These are phyloP conservation scores for Vanrija sp. DNA, from an alignment of 1,284 basidiomycete species.

Conservation along the genomic window DNA sequence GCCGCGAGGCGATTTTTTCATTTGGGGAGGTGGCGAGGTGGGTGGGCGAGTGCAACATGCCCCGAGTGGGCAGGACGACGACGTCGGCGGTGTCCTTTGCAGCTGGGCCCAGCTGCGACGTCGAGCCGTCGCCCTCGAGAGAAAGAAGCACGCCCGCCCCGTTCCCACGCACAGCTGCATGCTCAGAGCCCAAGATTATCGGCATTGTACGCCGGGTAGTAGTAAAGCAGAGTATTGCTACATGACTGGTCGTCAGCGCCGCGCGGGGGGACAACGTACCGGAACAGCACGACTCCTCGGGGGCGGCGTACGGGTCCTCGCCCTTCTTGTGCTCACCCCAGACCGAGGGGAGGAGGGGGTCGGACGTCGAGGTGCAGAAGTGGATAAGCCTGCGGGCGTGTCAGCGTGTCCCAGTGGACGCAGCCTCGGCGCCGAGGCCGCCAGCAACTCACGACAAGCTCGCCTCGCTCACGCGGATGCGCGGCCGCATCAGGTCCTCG, in stretches of 20 bases:
- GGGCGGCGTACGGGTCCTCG: constrained; percentile 83
- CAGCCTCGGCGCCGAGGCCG: neutral
- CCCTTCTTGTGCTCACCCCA: constrained; percentile 89
- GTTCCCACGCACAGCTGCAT: no score
- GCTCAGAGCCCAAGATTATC: neutral
- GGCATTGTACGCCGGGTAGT: neutral
- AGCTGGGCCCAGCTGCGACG: no score
- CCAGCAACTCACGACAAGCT: constrained; percentile 68
- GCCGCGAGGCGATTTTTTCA: no score
- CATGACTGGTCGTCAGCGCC: neutral
- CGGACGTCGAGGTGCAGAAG: constrained; percentile 83
- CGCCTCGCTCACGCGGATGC: constrained; percentile 86
- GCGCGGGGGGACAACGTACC: no score
- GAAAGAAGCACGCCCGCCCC: no score
- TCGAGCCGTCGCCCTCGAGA: no score
- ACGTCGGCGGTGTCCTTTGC: no score
- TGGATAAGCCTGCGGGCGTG: constrained; percentile 67
- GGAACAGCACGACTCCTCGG: constrained; percentile 51
- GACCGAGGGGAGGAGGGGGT: constrained; percentile 80
- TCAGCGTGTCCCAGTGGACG: neutral
- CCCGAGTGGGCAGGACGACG: no score
- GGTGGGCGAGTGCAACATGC: no score
- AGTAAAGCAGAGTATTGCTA: neutral
- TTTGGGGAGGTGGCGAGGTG: no score
- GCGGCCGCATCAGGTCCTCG: constrained; percentile 82